Base-by-base conservation (phyloP, 2,329 filamentous ascomycete species). In the Trichoderma lentiforme region DNA sequence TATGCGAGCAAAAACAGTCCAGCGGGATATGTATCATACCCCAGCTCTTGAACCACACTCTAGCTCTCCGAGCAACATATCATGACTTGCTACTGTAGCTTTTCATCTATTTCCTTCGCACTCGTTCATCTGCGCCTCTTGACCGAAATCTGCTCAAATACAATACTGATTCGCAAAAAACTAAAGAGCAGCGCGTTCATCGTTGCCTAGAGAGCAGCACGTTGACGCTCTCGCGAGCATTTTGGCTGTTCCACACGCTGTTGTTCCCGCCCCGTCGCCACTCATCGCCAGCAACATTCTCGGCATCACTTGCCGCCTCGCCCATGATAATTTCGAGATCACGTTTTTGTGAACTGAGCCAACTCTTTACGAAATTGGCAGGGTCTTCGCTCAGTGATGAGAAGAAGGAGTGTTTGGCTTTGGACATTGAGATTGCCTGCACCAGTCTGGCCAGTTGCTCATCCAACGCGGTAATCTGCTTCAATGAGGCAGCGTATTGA, bases 351-450 rank as follows among this genome's bases (percentile, higher is more conserved):
- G 92, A 95, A 77, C 91, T 94, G 67, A 97, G 86, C 96, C 96
- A 99, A 78, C 93, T 90, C 74, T 89, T 90, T 73, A 98, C 87
- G 77, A 98, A 98, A 14, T 88, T 89, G 18, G 93, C 91, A 0
- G 96, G 96, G 76, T 98, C 94, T 74, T 92, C 89, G 72, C 90
- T 89, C 74, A 98, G 86, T 6, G 90, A 89, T 7, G 89, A 90
- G 81, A 96, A 92, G 84, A 99, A 99, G 18, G 91, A 89, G 80
- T 97, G 93, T 80, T 97, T 97, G 28, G 94, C 93, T 80, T 97
- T 97, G 30, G 93, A 93, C 75, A 94, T 90, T 32, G 91, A 88
- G 58, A 98, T 88, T 1, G 93, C 93, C 80, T 97, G 94, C 71
- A 98, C 86, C 24, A 97, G 86, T 15, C 93, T 86, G 0, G 94